Evolutionary conservation across 768 basidiomycete species (phyloP).

Genomic region (Pleurotus tuoliensis): DNA sequence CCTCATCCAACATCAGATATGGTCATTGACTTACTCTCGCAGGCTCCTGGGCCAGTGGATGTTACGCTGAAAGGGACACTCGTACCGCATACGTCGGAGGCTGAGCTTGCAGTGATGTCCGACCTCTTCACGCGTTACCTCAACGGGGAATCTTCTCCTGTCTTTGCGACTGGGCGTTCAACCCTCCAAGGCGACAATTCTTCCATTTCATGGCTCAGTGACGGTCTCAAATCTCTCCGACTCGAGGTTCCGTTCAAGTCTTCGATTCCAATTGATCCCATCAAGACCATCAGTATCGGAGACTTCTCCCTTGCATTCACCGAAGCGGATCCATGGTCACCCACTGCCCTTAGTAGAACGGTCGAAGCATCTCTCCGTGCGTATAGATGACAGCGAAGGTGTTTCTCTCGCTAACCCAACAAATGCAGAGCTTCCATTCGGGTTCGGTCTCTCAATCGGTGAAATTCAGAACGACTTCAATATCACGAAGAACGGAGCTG

Average conservation of each 20-base stretch:
- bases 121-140: constrained; percentile 69
- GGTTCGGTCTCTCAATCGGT: constrained; percentile 54
- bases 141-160: constrained; percentile 55
- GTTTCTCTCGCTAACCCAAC: neutral
- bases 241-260: constrained; percentile 62
- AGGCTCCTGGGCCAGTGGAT: constrained; percentile 53
- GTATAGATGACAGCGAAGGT: constrained; percentile 10
- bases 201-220: constrained; percentile 62
- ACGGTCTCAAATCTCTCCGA: constrained; percentile 52
- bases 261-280: constrained; percentile 51
- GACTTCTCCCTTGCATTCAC: constrained; percentile 55
- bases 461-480: constrained; percentile 65
- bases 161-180: constrained; percentile 57
- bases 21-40: constrained; percentile 4
- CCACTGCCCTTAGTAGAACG: constrained; percentile 51
- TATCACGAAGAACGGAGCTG: constrained; percentile 47
- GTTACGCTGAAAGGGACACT: constrained; percentile 58
- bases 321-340: constrained; percentile 50
- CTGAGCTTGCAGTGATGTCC: constrained; percentile 47
- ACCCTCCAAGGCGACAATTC: constrained; percentile 55
- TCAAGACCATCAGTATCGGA: constrained; percentile 60
- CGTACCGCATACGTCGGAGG: constrained; percentile 43
- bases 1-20: neutral
- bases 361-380: constrained; percentile 56
- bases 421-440: constrained; percentile 60